phyloP scores from a whole-genome alignment of 495 filamentous ascomycete species.

The Neurospora sp. region DNA sequence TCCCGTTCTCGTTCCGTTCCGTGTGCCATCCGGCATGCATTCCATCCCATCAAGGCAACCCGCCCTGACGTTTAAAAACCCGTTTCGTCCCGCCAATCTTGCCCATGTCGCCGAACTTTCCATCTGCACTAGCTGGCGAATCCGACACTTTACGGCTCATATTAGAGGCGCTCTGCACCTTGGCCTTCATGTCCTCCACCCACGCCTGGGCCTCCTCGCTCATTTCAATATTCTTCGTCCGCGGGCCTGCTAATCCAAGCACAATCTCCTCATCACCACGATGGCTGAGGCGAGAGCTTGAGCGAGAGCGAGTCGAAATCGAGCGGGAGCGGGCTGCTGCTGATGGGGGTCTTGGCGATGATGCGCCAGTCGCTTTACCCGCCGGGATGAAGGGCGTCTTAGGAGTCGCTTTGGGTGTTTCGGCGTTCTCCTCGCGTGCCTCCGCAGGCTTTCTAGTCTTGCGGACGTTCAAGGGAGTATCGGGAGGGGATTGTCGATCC shows the following conservation, averaged over 20 bases:
- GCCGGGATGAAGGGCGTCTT: background rate
- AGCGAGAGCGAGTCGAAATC: slow-evolving; percentile 28
- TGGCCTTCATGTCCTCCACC: slow-evolving; percentile 65
- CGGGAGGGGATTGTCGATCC: slow-evolving; percentile 18
- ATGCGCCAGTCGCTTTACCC: slow-evolving; percentile 5
- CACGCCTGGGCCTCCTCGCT: slow-evolving; percentile 55
- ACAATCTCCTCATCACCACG: slow-evolving; percentile 47
- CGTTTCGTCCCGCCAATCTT: slow-evolving; percentile 47
- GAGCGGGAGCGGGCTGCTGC: slow-evolving; percentile 23
- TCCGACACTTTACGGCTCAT: slow-evolving; percentile 25
- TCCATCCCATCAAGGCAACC: background rate
- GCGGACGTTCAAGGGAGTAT: slow-evolving; percentile 35
- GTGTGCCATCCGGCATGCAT: background rate
- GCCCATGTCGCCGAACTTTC: slow-evolving; percentile 47
- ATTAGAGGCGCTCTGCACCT: slow-evolving; percentile 44
- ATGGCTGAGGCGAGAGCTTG: slow-evolving; percentile 32
- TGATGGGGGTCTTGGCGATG: slow-evolving; percentile 5
- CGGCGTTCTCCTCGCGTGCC: slow-evolving; percentile 11
- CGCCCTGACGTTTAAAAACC: slow-evolving; percentile 30
- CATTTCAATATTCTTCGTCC: slow-evolving; percentile 46
- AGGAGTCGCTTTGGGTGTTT: background rate
- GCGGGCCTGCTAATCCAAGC: slow-evolving; percentile 55
- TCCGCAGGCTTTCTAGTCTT: slow-evolving; percentile 37
- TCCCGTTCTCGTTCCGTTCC: background rate
- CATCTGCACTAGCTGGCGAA: slow-evolving; percentile 14